Base-by-base conservation (phyloP, 1,139 yeast genomes). In the Arxiozyma telluris region DNA sequence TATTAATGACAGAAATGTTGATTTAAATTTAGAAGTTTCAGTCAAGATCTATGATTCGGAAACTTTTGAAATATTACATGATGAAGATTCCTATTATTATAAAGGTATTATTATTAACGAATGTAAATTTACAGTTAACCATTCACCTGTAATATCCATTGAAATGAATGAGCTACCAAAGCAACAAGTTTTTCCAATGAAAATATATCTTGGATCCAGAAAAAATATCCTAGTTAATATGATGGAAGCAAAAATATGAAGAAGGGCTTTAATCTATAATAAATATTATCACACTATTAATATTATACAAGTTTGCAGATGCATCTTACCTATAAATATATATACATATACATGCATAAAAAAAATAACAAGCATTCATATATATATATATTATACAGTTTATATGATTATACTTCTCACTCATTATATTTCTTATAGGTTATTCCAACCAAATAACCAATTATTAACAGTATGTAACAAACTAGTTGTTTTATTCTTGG, bases 401-500 rank as follows among this genome's bases (percentile, higher is more conserved):
- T 27, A 27, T 15, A 12, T 34, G 39, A 12, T 15, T 12, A 34
- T 12, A 34, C 4, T 12, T 12, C n/a, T 6, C 11, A 6, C 30
- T 27, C 30, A 12, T 6, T 15, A 34, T 23, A 6, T 6, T 4
- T 34, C 12, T 62, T 65, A 77, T 54, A 78, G 61, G 57, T 79
- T 80, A 56, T 79, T 82, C 82, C 82, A 79, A 3, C 83, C 83
- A 64, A 80, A 80, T 41, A 79, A 67, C 75, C 75, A 72, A 55
- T 71, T 71, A 57, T 67, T 72, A 8, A 73, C 64, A 43, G 60
- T 65, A 39, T 63, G 64, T 17, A 69, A 23, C 12, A 72, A 30
- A 25, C 70, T 52, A 8, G 49, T 44, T n/a, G 50, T 21, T 21
- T 41, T 41, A 46, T 38, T 21, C 18, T 49, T 43, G 8, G 34